phyloP scores from a whole-genome alignment of 2,329 filamentous ascomycete genomes.

The Fusarium sp. region DNA sequence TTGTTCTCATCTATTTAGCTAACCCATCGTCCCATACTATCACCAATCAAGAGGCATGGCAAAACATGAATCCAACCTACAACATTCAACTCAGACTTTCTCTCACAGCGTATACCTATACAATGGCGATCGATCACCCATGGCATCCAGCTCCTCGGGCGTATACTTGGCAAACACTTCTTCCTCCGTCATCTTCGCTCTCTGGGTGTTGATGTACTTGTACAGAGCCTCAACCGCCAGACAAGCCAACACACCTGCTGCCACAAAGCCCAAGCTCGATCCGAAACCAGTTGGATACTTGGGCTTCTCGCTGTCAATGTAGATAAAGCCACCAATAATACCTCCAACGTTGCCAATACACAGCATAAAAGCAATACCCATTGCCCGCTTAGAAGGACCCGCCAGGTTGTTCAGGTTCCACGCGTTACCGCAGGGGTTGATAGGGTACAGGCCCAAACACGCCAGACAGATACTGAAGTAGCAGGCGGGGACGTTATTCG shows the following conservation, averaged over 20 bases:
- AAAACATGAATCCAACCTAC: background rate
- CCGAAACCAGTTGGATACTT: slow-evolving; percentile 36
- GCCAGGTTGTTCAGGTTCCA: slow-evolving; percentile 50
- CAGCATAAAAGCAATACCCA: slow-evolving; percentile 50
- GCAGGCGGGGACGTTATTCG: slow-evolving; percentile 5
- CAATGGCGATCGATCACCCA: slow-evolving; percentile 47
- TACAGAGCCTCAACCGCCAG: slow-evolving; percentile 33
- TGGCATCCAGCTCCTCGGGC: slow-evolving; percentile 41
- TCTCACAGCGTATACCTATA: slow-evolving; percentile 35
- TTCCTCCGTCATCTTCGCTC: slow-evolving; percentile 31
- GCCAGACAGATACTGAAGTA: slow-evolving; percentile 23
- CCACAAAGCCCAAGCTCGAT: slow-evolving; percentile 21
- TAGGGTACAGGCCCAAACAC: slow-evolving; percentile 50
- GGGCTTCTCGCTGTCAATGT: slow-evolving; percentile 25
- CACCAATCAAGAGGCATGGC: background rate
- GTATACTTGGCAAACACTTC: slow-evolving; percentile 44
- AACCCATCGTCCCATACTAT: background rate
- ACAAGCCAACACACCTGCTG: slow-evolving; percentile 11
- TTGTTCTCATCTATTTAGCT: background rate
- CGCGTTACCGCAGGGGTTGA: slow-evolving; percentile 46
- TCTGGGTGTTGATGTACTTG: slow-evolving; percentile 36
- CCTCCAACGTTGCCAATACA: slow-evolving; percentile 28
- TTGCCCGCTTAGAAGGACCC: slow-evolving; percentile 47
- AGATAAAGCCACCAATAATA: slow-evolving; percentile 32
- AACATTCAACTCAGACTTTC: too few species aligned